Percentiles rank a stretch among this genome's conserved stretches.
These are phyloP conservation scores for Brassica juncea DNA, from an alignment of 345 rosid genomes.

Conservation along the genomic window DNA sequence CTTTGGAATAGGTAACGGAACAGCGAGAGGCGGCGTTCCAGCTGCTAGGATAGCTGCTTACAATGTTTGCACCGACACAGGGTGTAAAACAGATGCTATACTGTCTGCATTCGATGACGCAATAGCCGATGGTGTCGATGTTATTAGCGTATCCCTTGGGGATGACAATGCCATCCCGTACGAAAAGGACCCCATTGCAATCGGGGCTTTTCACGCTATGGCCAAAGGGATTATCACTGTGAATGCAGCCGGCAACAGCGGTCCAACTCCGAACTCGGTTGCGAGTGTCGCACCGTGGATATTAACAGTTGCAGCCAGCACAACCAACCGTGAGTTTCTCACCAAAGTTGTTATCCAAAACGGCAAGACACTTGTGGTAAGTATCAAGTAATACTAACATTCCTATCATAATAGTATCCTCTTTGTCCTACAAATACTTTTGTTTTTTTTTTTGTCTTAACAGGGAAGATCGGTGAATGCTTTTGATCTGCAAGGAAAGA, in stretches of 20 bases:
- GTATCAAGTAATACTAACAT: constrained; percentile 15
- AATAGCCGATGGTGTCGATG: constrained; percentile 62
- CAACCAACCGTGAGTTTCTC: constrained; percentile 43
- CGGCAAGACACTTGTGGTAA: constrained; percentile 44
- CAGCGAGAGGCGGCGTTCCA: constrained; percentile 56
- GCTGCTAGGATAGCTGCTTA: constrained; percentile 55
- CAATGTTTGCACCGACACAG: constrained; percentile 14
- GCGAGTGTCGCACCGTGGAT: constrained; percentile 49
- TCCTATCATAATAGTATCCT: neutral
- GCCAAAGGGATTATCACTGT: constrained; percentile 52
- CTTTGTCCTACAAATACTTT: neutral
- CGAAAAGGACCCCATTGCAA: constrained; percentile 23
- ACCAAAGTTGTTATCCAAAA: constrained; percentile 47
- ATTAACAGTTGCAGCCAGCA: constrained; percentile 53
- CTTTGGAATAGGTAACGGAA: constrained; percentile 49
- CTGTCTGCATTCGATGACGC: constrained; percentile 66
- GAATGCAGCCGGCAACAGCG: constrained; percentile 45
- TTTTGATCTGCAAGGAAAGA: constrained; percentile 33
- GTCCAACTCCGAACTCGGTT: neutral
- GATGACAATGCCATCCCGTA: neutral
- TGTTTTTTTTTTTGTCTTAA: neutral
- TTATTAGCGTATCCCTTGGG: constrained; percentile 40
- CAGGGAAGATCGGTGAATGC: constrained; percentile 48
- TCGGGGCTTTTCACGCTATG: constrained; percentile 59
- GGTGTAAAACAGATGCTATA: neutral